Evolutionary conservation across 768 basidiomycete species (phyloP), one percentile per base, ranked within the genome.

Genomic region (Lenzites betulinus): DNA sequence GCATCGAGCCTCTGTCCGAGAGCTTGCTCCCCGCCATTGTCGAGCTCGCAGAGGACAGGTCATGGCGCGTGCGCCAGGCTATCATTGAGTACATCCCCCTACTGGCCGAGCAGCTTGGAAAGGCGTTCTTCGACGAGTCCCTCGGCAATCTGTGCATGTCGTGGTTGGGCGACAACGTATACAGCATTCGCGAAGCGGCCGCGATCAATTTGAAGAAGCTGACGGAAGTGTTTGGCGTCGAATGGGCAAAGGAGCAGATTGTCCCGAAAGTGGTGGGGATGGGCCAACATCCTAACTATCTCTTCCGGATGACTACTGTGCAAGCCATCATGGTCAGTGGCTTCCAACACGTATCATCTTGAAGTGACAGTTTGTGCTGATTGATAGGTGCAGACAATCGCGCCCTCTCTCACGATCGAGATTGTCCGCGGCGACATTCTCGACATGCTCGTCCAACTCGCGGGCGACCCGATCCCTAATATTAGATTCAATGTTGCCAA

Each of bases 71-170:
- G 20, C 90, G 97, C 67, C 97, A 99, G 75, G 97, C 97, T 8
- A 98, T 99, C 78, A 99, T 99, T 75, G 97, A 98, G 76, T 98
- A 99, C 77, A 92, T 99, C 67, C 97, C 97, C n/a, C 85, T 98
- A 22, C 89, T 99, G 47, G 95, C 97, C 43, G 95, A 90, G n/a
- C 97, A 99, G 73, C 84, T 99, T 58, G 97, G 97, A 54, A 93
- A 93, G 68, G 81, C 89, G 26, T 98, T 98, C 78, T 99, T 99
- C 73, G 95, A 99, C 74, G 97, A 98, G 69, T 93, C 96, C 73
- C 85, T 99, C 44, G 93, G 92, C 26, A 94, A 92, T 69, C 80
- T 99, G 28, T 99, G 97, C 81, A 97, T 99, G 95, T 93, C 92
- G 8, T 99, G 97, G 97, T 75, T 99, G 64, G 95, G 95, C 8